phyloP scores from a whole-genome alignment of 179 eudicot genomes.

The Carnegiea gigantea region DNA sequence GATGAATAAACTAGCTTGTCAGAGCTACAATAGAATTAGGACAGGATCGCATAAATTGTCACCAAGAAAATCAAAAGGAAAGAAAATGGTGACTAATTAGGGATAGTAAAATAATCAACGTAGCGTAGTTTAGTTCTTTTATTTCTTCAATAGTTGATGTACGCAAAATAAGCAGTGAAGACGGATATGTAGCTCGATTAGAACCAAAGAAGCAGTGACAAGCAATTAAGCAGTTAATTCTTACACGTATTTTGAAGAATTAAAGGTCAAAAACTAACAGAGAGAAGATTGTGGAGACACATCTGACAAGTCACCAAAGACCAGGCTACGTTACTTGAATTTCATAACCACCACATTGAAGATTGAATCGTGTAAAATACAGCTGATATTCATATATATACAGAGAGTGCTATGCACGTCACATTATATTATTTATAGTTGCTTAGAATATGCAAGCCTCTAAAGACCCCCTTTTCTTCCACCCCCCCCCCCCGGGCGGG shows the following conservation, averaged over 20 bases:
- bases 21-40: background rate
- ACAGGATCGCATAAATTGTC: background rate
- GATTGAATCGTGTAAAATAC: slow-evolving; percentile 6
- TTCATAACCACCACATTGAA: slow-evolving; percentile 3
- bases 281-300: background rate
- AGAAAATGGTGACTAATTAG: background rate
- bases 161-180: slow-evolving; percentile 5
- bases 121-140: background rate
- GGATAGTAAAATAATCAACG: background rate
- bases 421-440: background rate
- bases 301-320: slow-evolving; percentile 6
- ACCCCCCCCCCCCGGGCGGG: background rate
- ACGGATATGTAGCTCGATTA: background rate
- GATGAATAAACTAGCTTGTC: background rate
- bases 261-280: background rate
- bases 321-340: background rate
- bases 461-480: background rate
- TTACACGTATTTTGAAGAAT: slow-evolving; percentile 4
- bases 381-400: slow-evolving; percentile 4
- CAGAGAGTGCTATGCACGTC: background rate
- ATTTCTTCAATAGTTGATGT: slow-evolving; percentile 6
- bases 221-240: slow-evolving; percentile 10
- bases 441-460: background rate
- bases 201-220: background rate
- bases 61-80: background rate